Evolutionary conservation across 257 asterid species (phyloP).

Genomic region (Fraxinus anomala): DNA sequence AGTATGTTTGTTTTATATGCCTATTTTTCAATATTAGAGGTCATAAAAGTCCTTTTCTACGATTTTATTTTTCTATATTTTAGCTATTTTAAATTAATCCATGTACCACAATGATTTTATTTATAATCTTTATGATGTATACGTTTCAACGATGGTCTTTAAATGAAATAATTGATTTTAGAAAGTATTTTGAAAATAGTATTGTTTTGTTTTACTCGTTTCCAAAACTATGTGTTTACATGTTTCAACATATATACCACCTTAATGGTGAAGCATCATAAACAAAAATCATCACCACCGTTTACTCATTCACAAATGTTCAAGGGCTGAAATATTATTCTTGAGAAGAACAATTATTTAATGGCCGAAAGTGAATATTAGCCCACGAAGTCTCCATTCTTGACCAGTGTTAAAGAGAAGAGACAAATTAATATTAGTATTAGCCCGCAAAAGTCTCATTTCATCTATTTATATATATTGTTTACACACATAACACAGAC

Average conservation of each 20-base stretch:
- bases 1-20: too few species aligned
- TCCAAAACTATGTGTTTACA: not conserved
- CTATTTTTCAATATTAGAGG: not conserved
- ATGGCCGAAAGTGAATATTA: conserved; percentile 25
- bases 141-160: too few species aligned
- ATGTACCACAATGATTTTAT: too few species aligned
- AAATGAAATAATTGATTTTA: too few species aligned
- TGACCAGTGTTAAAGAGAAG: conserved; percentile 25
- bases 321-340: not conserved
- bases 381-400: conserved; percentile 29
- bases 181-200: not conserved
- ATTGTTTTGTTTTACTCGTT: too few species aligned
- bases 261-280: not conserved
- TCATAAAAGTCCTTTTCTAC: not conserved
- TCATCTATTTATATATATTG: not conserved
- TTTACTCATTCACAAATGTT: not conserved
- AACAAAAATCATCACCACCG: not conserved
- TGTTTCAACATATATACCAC: not conserved
- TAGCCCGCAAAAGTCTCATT: too few species aligned
- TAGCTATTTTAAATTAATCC: too few species aligned
- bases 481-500: too few species aligned
- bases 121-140: not conserved
- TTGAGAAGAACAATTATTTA: conserved; percentile 23
- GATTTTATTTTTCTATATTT: not conserved
- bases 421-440: not conserved